Evolutionary conservation across 139 green algal species (phyloP), one percentile per base, ranked within the genome.

Genomic region (Pleodorina starrii): DNA sequence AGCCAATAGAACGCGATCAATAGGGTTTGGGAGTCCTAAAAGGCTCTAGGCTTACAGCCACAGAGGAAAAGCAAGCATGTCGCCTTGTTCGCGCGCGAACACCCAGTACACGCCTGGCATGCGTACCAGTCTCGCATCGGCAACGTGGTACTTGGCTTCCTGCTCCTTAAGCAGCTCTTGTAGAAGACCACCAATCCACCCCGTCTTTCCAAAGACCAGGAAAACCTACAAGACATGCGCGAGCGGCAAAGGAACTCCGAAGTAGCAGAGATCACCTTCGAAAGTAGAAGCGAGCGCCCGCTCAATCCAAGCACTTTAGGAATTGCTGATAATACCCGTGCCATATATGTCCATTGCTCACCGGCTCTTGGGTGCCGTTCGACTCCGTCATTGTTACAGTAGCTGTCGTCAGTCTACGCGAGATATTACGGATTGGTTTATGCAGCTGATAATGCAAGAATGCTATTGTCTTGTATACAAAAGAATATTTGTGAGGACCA

Each of bases 181-280:
- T 1, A 99, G 81, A 27, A 98, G 94, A 10, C 97, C 96, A 19
- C 97, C 97, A 57, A 99, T 99, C 96, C 97, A 99, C 43, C 96
- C 96, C 4, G 89, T 94, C 74, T 93, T 94, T 27, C 97, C 97
- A 84, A 97, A 99, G 35, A 99, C 91, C 12, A 99, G 93, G 88
- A 99, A 99, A 5, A 94, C 83, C 91, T 94, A 84, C 29, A 59
- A 59, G 14, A 57, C 32, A 25, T 66, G 5, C 21, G 63, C 32
- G 29, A 32, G 32, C 63, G 35, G 35, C 2, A 44, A 50, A 7
- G 9, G 10, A 2, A 25, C 14, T 77, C 69, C 46, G 25, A 27
- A 32, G 35, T 77, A 17, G 48, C 36, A 48, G 32, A 77, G 69
- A 77, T 77, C 69, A 73, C 25, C 48, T 73, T 73, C 63, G 63